phyloP scores from a whole-genome alignment of 306 rosid species.

The Rubus idaeus region DNA sequence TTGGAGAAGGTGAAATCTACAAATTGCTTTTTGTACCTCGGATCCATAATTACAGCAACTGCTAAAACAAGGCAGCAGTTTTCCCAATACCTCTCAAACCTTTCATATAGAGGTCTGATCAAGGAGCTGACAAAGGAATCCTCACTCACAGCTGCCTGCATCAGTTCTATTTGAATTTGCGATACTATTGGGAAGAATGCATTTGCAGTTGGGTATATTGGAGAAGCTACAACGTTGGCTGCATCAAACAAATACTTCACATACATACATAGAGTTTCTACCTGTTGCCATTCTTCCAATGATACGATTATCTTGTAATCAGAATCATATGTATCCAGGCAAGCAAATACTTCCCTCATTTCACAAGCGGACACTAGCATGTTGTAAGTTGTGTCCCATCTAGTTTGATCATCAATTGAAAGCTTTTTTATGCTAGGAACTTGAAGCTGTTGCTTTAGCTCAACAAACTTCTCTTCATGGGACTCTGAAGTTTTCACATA shows the following conservation, averaged over 20 bases:
- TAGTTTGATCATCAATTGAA: constrained; percentile 58
- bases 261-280: constrained; percentile 63
- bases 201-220: constrained; percentile 67
- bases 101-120: constrained; percentile 62
- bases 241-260: constrained; percentile 73
- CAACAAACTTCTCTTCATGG: constrained; percentile 58
- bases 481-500: constrained; percentile 65
- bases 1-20: constrained; percentile 66
- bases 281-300: constrained; percentile 70
- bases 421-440: constrained; percentile 65
- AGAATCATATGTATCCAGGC: constrained; percentile 62
- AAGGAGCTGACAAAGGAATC: constrained; percentile 67
- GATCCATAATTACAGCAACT: constrained; percentile 80
- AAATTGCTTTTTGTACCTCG: constrained; percentile 76
- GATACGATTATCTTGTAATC: constrained; percentile 49
- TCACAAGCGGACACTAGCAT: constrained; percentile 86
- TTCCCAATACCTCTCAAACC: constrained; percentile 82
- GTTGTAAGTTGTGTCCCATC: constrained; percentile 82
- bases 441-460: constrained; percentile 77
- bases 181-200: constrained; percentile 64
- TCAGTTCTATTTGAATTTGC: constrained; percentile 62
- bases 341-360: constrained; percentile 75
- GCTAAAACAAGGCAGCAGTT: constrained; percentile 75
- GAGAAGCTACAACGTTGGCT: constrained; percentile 50
- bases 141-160: constrained; percentile 56